Evolutionary conservation across 129 eudicot species (phyloP).

Genomic region (Lactuca saligna): DNA sequence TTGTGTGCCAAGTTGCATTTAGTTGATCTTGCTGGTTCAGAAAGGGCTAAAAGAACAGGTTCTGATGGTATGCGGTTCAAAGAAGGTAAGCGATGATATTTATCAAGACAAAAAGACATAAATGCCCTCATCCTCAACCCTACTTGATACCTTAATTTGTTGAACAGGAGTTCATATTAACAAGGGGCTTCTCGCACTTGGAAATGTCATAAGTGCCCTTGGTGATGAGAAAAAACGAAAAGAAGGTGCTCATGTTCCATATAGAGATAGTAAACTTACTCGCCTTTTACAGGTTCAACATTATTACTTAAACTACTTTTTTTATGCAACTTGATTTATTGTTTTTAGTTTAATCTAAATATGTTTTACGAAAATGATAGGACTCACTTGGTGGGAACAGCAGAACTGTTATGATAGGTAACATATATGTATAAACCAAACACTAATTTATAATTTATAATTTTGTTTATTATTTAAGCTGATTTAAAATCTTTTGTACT

Average conservation of each 20-base stretch:
- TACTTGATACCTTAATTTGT: slow-evolving; percentile 5
- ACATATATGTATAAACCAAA: slow-evolving; percentile 2
- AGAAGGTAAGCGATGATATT: slow-evolving; percentile 59
- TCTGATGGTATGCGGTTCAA: slow-evolving; percentile 99
- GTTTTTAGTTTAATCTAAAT: slow-evolving; percentile 6
- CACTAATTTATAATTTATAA: slow-evolving; percentile 1
- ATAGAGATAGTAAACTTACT: slow-evolving; percentile 97
- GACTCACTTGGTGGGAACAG: slow-evolving; percentile 99
- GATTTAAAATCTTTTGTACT: not conserved
- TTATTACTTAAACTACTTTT: not conserved
- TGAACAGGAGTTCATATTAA: slow-evolving; percentile 94
- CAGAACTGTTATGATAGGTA: slow-evolving; percentile 99
- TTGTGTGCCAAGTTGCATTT: slow-evolving; percentile 95
- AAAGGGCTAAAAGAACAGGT: slow-evolving; percentile 96
- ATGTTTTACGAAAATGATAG: slow-evolving; percentile 42
- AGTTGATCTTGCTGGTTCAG: slow-evolving; percentile 99
- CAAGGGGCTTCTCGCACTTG: slow-evolving; percentile 99
- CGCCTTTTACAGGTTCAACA: slow-evolving; percentile 85
- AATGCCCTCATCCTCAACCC: not conserved
- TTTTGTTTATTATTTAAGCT: not conserved
- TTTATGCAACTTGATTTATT: slow-evolving; percentile 23
- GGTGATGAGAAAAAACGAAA: slow-evolving; percentile 98
- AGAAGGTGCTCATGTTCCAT: slow-evolving; percentile 97
- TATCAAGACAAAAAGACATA: too few species aligned
- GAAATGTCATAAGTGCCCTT: slow-evolving; percentile 98